Base-by-base conservation (phyloP, 2,329 filamentous ascomycete genomes). In the Cladosporium austrohemisphaericum region DNA sequence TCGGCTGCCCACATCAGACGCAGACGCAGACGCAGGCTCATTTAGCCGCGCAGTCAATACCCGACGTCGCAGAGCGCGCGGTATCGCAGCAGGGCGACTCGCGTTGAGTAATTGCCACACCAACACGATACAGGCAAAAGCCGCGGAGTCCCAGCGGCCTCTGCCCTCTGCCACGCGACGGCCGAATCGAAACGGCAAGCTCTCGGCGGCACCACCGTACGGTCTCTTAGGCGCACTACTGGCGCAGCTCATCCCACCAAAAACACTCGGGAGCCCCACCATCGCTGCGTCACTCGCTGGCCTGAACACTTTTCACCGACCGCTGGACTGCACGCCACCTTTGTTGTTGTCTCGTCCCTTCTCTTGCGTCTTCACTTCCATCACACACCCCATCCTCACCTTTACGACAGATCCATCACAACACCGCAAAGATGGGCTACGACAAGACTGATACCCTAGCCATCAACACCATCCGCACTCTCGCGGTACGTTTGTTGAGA, bases 391-490 rank as follows among this genome's bases (percentile, higher is more conserved):
- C 37, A n/a, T 26, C 31, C 25, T 31, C 23, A 20, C 33, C 18
- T 11, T 26, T 33, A 16, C 31, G n/a, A 11, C 18, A 28, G 16
- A 14, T 8, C 41, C 28, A n/a, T 35, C 18, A 36, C 25, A 50
- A 35, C n/a, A 50, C 47, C 47, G 47, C 47, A 50, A 81, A 70
- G 66, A 97, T 97, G 92, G 84, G 84, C 72, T 96, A 87, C 81
- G 80, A 80, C 71, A 87, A 97, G 67, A 73, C 84, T 68, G 93
- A 98, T 73, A 78, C 85, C 79, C 82, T 90, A 75, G 87, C 89
- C 69, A 89, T 98, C 78, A 97, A 97, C 85, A 95, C 92, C 73
- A 97, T 98, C 79, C 88, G 93, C 72, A 76, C 89, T 69, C 83
- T 98, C 65, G 91, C 93, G 71, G 93, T 97, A 85, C 74, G 90